Conservation (phyloP, 257 asterid species). For the Jaltomata sinuosa region DNA sequence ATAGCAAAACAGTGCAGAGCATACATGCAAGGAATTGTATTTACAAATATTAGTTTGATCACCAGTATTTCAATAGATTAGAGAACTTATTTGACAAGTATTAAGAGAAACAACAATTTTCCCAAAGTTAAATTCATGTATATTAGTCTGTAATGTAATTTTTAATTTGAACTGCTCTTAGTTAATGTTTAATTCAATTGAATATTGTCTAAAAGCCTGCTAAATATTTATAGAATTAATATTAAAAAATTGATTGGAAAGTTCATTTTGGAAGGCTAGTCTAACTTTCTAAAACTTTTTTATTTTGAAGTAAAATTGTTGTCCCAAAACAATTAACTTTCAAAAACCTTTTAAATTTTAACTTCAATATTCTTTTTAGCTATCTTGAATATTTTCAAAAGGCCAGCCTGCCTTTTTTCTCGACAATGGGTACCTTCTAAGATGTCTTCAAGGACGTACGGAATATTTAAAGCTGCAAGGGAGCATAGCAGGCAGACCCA, state of each 20-base stretch:
- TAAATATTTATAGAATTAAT: neutral
- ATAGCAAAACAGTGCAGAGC: too few species aligned
- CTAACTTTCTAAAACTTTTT: too few species aligned
- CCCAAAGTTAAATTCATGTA: neutral
- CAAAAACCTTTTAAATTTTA: neutral
- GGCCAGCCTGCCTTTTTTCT: neutral
- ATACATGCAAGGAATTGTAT: too few species aligned
- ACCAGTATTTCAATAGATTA: neutral
- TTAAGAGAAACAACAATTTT: neutral
- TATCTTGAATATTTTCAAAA: neutral
- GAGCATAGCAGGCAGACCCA: neutral
- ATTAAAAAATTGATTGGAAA: neutral
- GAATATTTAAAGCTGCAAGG: neutral
- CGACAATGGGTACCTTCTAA: neutral
- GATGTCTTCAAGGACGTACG: neutral
- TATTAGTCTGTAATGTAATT: neutral
- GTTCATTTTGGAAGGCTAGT: neutral
- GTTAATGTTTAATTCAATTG: neutral
- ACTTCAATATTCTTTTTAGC: neutral
- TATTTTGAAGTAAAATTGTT: neutral
- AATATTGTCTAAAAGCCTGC: neutral
- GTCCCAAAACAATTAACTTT: neutral
- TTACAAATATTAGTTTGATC: neutral
- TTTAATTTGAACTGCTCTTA: neutral
- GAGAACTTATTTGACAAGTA: neutral